Percentiles rank a stretch among this genome's conserved stretches.
These are phyloP conservation scores for Vanderwaltozyma tropicalis DNA, from an alignment of 805 yeast species.

Conservation along the genomic window DNA sequence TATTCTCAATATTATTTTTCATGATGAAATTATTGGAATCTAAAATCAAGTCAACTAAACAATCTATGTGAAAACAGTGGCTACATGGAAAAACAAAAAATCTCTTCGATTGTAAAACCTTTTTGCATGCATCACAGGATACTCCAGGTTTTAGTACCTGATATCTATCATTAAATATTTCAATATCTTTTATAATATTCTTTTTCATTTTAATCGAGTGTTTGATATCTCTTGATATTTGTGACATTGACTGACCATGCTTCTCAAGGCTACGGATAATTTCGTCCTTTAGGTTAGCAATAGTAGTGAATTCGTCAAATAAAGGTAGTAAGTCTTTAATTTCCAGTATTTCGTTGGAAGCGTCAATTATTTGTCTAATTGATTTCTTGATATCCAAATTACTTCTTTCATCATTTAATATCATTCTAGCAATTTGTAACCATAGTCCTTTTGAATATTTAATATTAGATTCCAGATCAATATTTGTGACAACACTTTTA, in stretches of 20 bases:
- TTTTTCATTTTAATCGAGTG: slow-evolving; percentile 54
- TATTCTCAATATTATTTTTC: slow-evolving; percentile 48
- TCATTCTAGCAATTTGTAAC: slow-evolving; percentile 43
- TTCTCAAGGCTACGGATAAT: slow-evolving; percentile 68
- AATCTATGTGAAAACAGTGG: slow-evolving; percentile 84
- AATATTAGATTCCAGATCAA: slow-evolving; percentile 32
- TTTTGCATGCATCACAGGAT: slow-evolving; percentile 64
- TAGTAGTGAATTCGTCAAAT: slow-evolving; percentile 73
- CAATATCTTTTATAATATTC: slow-evolving; percentile 51
- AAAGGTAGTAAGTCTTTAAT: slow-evolving; percentile 77
- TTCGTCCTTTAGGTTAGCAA: slow-evolving; percentile 77
- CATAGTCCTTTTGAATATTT: slow-evolving; percentile 59
- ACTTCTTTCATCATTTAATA: slow-evolving; percentile 18
- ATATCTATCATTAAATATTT: slow-evolving; percentile 41
- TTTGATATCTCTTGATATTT: slow-evolving; percentile 63
- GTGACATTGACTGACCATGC: slow-evolving; percentile 55
- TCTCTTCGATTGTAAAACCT: slow-evolving; percentile 57
- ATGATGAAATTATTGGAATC: slow-evolving; percentile 56
- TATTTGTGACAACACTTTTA: slow-evolving; percentile 13
- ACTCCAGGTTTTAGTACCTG: slow-evolving; percentile 74
- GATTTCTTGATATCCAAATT: slow-evolving; percentile 23
- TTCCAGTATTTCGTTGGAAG: slow-evolving; percentile 41
- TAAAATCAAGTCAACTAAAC: slow-evolving; percentile 54
- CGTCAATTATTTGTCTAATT: slow-evolving; percentile 30
- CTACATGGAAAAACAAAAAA: slow-evolving; percentile 81